phyloP scores from a whole-genome alignment of 2,329 filamentous ascomycete genomes.

The Trichoderma sp. region DNA sequence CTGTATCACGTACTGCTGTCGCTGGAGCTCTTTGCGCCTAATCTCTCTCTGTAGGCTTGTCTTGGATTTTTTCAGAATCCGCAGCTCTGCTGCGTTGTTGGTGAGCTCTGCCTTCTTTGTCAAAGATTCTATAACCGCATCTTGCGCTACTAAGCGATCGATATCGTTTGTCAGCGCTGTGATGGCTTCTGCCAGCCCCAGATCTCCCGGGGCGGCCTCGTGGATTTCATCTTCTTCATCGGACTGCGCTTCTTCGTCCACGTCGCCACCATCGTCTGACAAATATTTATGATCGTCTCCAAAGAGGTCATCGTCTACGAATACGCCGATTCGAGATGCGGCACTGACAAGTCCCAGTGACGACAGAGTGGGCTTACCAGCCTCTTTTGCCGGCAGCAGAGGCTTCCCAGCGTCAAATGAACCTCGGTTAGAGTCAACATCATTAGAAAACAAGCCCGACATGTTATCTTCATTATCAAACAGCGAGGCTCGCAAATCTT shows the following conservation, averaged over 20 bases:
- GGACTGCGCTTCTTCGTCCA: constrained; percentile 58
- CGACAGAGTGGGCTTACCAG: constrained; percentile 80
- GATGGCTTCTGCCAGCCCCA: constrained; percentile 92
- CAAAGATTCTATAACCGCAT: constrained; percentile 87
- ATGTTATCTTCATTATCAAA: constrained; percentile 53
- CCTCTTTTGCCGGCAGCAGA: constrained; percentile 47
- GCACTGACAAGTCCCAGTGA: constrained; percentile 89
- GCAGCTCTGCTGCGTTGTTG: constrained; percentile 91
- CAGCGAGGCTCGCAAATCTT: constrained; percentile 67
- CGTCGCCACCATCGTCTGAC: constrained; percentile 83
- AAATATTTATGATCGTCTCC: constrained; percentile 84
- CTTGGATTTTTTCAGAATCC: constrained; percentile 92
- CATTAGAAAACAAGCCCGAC: constrained; percentile 56
- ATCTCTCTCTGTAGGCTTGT: constrained; percentile 92
- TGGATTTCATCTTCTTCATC: constrained; percentile 82
- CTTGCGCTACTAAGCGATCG: constrained; percentile 83
- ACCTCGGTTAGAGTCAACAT: constrained; percentile 64
- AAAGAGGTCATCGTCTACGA: constrained; percentile 91
- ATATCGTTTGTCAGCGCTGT: constrained; percentile 86
- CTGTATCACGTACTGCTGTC: constrained; percentile 95
- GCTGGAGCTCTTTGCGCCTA: constrained; percentile 88
- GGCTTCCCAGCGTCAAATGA: constrained; percentile 60
- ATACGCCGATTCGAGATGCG: constrained; percentile 86
- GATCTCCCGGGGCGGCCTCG: constrained; percentile 90
- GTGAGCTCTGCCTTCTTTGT: constrained; percentile 94